Percentiles rank a stretch among this genome's conserved stretches.
These are phyloP conservation scores for Aspergillus panamensis DNA, from an alignment of 495 filamentous ascomycete genomes.

Conservation along the genomic window DNA sequence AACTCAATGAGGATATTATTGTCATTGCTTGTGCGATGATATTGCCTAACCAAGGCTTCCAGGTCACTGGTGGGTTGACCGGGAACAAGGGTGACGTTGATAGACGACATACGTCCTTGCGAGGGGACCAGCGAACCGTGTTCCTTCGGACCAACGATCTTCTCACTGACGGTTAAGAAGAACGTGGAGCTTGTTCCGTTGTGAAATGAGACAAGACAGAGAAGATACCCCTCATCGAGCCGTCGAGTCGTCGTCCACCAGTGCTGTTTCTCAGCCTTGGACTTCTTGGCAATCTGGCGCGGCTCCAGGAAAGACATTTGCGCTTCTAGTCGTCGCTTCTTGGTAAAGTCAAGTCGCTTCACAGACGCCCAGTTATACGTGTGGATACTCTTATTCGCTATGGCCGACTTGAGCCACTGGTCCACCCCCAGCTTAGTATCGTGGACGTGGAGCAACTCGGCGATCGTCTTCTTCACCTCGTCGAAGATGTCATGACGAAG, in stretches of 20 bases:
- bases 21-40: background rate
- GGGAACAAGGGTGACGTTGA: slow-evolving; percentile 1
- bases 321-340: background rate
- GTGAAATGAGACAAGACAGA: slow-evolving; percentile 2
- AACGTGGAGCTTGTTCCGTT: background rate
- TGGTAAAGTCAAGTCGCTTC: background rate
- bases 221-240: background rate
- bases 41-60: background rate
- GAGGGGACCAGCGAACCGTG: background rate
- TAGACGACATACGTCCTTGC: background rate
- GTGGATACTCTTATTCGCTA: slow-evolving; percentile 5
- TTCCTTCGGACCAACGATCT: background rate
- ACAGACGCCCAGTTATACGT: background rate
- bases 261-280: background rate
- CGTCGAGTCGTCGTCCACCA: slow-evolving; percentile 3
- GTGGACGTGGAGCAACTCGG: background rate
- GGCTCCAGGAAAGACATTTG: background rate
- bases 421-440: background rate
- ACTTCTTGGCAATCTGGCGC: background rate
- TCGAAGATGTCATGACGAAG: slow-evolving; percentile 8
- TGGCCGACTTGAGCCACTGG: slow-evolving; percentile 2
- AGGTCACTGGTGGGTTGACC: background rate
- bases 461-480: slow-evolving; percentile 4
- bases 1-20: slow-evolving; percentile 58
- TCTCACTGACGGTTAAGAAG: slow-evolving; percentile 3